phyloP scores from a whole-genome alignment of 2,329 filamentous ascomycete genomes.

The Arthrobotrys musiformis region DNA sequence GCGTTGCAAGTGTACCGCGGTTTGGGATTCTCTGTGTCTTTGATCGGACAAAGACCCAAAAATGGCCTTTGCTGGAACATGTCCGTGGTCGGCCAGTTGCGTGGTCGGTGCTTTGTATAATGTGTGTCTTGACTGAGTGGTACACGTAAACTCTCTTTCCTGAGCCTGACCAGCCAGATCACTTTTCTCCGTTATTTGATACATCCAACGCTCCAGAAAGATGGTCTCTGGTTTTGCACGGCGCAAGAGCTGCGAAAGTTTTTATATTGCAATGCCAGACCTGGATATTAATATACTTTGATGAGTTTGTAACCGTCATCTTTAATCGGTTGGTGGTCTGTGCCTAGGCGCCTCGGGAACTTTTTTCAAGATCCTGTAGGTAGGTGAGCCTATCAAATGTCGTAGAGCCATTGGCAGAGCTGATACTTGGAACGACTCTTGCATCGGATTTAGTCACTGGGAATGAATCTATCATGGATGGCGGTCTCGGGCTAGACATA shows the following conservation, averaged over 20 bases:
- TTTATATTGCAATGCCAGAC: background rate
- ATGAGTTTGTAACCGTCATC: background rate
- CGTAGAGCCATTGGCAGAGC: background rate
- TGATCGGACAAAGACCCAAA: conserved; percentile 3
- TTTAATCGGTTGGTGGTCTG: background rate
- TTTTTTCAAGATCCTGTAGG: background rate
- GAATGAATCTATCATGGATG: no score
- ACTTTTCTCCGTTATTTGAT: background rate
- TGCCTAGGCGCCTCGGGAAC: background rate
- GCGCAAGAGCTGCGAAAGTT: background rate
- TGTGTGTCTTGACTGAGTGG: no score
- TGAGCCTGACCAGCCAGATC: no score
- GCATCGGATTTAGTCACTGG: background rate
- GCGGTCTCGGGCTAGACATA: no score
- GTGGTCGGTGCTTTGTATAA: background rate
- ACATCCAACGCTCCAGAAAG: background rate
- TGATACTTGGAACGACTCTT: background rate
- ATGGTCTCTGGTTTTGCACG: background rate
- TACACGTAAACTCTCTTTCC: no score
- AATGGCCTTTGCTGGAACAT: background rate
- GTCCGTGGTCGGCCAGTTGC: background rate
- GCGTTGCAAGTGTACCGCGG: background rate
- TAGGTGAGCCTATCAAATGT: background rate
- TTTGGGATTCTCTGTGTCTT: background rate
- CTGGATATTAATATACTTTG: background rate